Conservation (phyloP, 192 early-diverging fungal species). For the Anaeromyces robustus region DNA sequence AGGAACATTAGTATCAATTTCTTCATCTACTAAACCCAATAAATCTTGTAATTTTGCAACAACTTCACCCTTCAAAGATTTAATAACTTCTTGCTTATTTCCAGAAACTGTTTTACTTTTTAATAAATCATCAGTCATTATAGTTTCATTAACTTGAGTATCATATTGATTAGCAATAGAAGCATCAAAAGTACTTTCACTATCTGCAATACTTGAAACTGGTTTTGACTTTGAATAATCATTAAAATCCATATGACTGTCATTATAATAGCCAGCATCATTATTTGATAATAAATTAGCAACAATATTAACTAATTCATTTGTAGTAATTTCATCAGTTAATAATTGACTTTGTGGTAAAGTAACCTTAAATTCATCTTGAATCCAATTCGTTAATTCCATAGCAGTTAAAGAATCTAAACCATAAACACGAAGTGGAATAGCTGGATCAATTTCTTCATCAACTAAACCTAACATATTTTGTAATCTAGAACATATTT, state of each 20-base stretch:
- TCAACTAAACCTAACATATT: neutral
- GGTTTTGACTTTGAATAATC: neutral
- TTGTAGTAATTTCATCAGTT: neutral
- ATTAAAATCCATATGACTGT: neutral
- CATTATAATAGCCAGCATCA: neutral
- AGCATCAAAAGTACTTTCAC: neutral
- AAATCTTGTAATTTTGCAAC: neutral
- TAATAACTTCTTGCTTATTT: neutral
- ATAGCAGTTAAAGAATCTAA: neutral
- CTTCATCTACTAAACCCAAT: neutral
- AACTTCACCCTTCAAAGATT: neutral
- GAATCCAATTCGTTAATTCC: neutral
- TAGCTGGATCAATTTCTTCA: neutral
- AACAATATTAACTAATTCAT: neutral
- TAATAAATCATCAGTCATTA: neutral
- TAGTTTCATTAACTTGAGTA: neutral
- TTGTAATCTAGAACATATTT: neutral
- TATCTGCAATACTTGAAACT: neutral
- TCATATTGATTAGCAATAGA: neutral
- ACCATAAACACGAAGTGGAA: neutral
- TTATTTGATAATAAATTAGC: neutral
- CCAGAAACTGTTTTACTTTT: neutral
- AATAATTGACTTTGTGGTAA: neutral
- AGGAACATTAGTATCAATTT: neutral
- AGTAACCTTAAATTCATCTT: neutral